Evolutionary conservation across 2,329 filamentous ascomycete species (phyloP), one percentile per base, ranked within the genome.

Genomic region (Ceratocystis lukuohia): DNA sequence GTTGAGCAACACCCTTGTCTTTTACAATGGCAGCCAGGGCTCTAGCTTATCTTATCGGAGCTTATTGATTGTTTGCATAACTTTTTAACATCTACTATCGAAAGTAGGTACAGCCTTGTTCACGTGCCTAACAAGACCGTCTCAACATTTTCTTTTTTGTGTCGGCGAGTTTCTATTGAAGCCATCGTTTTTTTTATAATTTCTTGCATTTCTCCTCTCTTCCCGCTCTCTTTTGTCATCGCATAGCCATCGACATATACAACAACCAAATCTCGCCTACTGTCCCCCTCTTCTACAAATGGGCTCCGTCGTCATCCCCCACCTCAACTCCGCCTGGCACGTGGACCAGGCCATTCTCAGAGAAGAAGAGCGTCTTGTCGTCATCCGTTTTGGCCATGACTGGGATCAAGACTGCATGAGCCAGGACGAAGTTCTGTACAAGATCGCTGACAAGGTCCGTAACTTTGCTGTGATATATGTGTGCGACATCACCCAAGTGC

Each of bases 321-420:
- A 97, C 76, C 83, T 99, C 61, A 84, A 84, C 71, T 92, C 89
- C 53, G 94, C 90, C 76, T 99, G 93, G 94, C 94, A 99, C 76
- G 94, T 99, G 73, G 94, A 97, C 80, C 92, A 97, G 78, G 91
- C 92, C 70, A 96, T 96, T 74, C 86, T 90, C 73, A 83, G 82
- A 56, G 92, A 97, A 78, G 91, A 96, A 74, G 93, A 97, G 74
- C 88, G 93, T 62, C 85, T 96, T 1, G 91, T 96, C 12, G 87
- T 96, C 53, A 96, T 97, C 75, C 88, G 93, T 70, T 97, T 97
- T 77, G 92, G 92, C 61, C 86, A 91, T 71, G 91, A 96, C 76
- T 85, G 84, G 74, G 89, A 96, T 72, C 84, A 86, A 5, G 88
- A 92, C 75, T 79, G 77, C 73, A 81, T 80, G 78, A 76, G 73